These are phyloP conservation scores for Cyberlindnera japonica DNA, from an alignment of 805 yeast genomes.

Conservation along the genomic window DNA sequence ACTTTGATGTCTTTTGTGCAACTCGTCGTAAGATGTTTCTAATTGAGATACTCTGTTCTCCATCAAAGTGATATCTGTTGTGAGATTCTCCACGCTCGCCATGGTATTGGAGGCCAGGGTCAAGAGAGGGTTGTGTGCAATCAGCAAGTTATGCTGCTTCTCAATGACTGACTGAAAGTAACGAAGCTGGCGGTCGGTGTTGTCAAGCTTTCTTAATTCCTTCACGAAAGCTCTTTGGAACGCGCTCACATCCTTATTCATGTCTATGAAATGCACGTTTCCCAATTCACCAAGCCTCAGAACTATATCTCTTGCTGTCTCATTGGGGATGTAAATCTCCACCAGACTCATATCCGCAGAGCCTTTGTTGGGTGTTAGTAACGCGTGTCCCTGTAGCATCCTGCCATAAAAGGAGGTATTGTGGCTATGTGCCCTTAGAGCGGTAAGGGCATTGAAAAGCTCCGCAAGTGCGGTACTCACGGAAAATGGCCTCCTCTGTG, in stretches of 20 bases:
- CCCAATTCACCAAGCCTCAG: conserved; percentile 85
- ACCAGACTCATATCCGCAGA: conserved; percentile 97
- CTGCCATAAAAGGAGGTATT: neutral
- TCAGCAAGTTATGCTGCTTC: conserved; percentile 39
- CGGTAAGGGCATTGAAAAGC: neutral
- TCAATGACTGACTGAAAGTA: conserved; percentile 48
- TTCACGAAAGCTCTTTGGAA: conserved; percentile 90
- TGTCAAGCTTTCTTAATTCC: conserved; percentile 80
- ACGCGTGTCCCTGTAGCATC: too few relatives aligned
- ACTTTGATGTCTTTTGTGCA: conserved; percentile 59
- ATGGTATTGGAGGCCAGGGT: conserved; percentile 28
- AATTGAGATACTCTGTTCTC: conserved; percentile 76
- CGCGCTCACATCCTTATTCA: conserved; percentile 72
- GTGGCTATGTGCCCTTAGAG: conserved; percentile 1
- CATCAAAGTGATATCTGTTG: conserved; percentile 55
- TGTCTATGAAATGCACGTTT: conserved; percentile 81
- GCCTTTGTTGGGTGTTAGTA: conserved; percentile 34
- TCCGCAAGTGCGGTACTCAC: conserved; percentile 24
- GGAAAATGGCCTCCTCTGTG: conserved; percentile 38
- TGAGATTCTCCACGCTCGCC: conserved; percentile 61
- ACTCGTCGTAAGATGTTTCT: conserved; percentile 60
- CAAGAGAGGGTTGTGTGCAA: conserved; percentile 31
- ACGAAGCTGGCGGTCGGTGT: conserved; percentile 81
- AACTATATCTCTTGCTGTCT: conserved; percentile 83
- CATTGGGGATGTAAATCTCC: conserved; percentile 88